Conservation (phyloP, 2,329 filamentous ascomycete genomes). For the Pestalotiopsis sp. region DNA sequence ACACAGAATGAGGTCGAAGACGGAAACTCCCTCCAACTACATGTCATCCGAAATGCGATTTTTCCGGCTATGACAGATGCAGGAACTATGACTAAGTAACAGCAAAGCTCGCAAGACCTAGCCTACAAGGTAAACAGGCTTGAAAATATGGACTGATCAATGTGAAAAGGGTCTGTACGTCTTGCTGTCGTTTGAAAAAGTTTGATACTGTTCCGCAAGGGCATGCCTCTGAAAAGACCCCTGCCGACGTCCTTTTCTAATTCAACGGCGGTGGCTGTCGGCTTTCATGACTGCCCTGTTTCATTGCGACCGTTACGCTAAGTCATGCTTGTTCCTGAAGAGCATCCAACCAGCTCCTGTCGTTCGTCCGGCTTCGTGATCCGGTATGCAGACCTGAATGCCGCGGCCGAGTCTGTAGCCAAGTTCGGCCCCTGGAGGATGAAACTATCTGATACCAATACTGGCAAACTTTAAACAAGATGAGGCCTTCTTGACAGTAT, state of each 20-base stretch:
- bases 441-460: not conserved
- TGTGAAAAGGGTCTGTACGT: not conserved
- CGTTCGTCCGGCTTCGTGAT: not conserved
- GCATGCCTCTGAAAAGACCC: not conserved
- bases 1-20: not conserved
- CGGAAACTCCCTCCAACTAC: not conserved
- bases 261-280: not conserved
- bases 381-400: not conserved
- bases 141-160: not conserved
- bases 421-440: not conserved
- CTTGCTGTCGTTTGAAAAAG: not conserved
- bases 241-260: not conserved
- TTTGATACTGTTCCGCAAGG: not conserved
- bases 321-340: not conserved
- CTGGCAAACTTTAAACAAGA: not conserved
- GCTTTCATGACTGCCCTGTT: not conserved
- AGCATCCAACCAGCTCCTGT: not conserved
- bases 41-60: not conserved
- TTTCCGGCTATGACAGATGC: not conserved
- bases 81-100: not conserved
- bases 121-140: not conserved
- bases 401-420: not conserved
- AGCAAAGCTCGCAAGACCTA: not conserved
- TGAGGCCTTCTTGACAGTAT: not conserved
- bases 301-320: not conserved